Conservation (phyloP, 225 moss, liverwort and hornwort species). For the Climacium dendroides region DNA sequence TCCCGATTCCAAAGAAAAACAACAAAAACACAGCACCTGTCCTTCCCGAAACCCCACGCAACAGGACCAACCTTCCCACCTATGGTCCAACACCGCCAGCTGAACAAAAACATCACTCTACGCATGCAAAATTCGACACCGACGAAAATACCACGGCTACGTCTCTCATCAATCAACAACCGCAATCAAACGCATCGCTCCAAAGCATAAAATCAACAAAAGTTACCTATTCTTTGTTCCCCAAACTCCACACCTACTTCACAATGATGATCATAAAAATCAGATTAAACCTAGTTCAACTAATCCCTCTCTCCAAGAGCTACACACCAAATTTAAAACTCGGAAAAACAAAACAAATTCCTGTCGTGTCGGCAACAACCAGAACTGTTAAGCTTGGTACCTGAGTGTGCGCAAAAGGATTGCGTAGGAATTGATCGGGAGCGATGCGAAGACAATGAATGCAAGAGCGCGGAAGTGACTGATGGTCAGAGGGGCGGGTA, state of each 20-base stretch:
- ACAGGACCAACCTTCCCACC: not conserved
- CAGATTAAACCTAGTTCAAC: not conserved
- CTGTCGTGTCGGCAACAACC: not conserved
- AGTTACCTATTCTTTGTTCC: not conserved
- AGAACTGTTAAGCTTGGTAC: not conserved
- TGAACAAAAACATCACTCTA: not conserved
- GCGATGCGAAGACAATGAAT: not conserved
- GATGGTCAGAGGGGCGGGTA: not conserved
- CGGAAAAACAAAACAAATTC: too few relatives aligned
- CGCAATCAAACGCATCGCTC: not conserved
- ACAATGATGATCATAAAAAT: not conserved
- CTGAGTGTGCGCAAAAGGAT: not conserved
- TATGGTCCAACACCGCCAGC: not conserved
- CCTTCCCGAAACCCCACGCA: not conserved
- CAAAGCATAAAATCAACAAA: not conserved
- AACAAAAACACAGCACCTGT: not conserved
- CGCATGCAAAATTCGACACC: not conserved
- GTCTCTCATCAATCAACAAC: not conserved
- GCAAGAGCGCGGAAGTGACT: not conserved
- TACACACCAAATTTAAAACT: not conserved
- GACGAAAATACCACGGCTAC: not conserved
- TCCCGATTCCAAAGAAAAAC: not conserved
- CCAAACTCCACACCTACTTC: not conserved
- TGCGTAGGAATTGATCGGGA: not conserved
- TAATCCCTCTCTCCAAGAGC: not conserved